Percentiles rank a stretch among this genome's conserved stretches.
phyloP scores from a whole-genome alignment of 2,329 filamentous ascomycete genomes.

The Cladosporium colombiae region DNA sequence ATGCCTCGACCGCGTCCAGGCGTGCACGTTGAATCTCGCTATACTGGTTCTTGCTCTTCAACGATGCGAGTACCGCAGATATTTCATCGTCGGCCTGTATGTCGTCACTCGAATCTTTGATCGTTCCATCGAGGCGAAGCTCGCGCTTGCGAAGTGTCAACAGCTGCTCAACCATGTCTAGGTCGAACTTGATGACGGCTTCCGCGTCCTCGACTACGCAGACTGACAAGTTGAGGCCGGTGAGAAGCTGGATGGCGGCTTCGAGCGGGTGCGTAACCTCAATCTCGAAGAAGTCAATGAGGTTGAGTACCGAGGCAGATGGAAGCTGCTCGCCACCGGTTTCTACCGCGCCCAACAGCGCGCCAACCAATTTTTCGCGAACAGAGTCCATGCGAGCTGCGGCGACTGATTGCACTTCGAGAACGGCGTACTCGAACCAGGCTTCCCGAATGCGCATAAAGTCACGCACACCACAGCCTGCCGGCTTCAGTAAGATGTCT shows the following conservation, averaged over 20 bases:
- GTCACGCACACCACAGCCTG: slow-evolving; percentile 69
- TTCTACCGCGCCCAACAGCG: slow-evolving; percentile 75
- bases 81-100: slow-evolving; percentile 60
- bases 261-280: slow-evolving; percentile 52
- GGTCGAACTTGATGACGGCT: slow-evolving; percentile 62
- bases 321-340: slow-evolving; percentile 64
- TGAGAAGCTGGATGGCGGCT: slow-evolving; percentile 60
- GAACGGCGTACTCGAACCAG: slow-evolving; percentile 79
- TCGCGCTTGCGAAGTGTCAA: slow-evolving; percentile 70
- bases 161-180: slow-evolving; percentile 72
- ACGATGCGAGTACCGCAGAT: slow-evolving; percentile 59
- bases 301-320: slow-evolving; percentile 80
- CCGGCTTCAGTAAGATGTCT: slow-evolving; percentile 68
- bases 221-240: slow-evolving; percentile 65
- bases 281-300: slow-evolving; percentile 86
- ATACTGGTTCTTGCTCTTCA: slow-evolving; percentile 64
- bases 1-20: slow-evolving; percentile 72
- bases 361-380: slow-evolving; percentile 56
- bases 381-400: slow-evolving; percentile 44
- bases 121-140: slow-evolving; percentile 40
- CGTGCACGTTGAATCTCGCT: slow-evolving; percentile 58
- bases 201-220: slow-evolving; percentile 65
- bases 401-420: slow-evolving; percentile 74
- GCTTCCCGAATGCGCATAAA: slow-evolving; percentile 77
- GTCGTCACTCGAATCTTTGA: slow-evolving; percentile 36